Evolutionary conservation across 2,329 filamentous ascomycete species (phyloP).

Genomic region (Fusarium sp.): DNA sequence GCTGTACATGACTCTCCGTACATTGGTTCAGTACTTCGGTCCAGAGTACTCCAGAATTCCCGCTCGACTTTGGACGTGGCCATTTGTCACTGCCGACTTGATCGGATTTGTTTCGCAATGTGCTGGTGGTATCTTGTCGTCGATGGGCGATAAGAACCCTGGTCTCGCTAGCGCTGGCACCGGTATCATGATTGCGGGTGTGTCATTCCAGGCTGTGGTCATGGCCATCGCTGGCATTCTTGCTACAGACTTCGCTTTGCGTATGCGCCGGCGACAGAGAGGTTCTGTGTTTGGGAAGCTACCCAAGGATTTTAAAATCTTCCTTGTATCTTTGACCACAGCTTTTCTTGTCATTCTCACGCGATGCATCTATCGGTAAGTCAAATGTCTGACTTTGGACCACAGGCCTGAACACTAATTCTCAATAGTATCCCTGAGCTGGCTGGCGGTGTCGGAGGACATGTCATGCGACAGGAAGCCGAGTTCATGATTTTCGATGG

Average conservation of each 20-base stretch:
- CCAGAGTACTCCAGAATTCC: constrained; percentile 3
- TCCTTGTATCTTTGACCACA: not conserved
- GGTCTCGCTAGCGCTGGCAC: not conserved
- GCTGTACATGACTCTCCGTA: not conserved
- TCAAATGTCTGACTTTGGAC: fast-evolving
- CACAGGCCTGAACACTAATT: not conserved
- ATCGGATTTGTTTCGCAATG: constrained; percentile 3
- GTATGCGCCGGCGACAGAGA: not conserved
- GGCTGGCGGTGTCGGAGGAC: constrained; percentile 1
- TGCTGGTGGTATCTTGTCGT: not conserved
- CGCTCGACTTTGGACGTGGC: not conserved
- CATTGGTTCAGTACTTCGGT: constrained; percentile 4
- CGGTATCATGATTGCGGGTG: not conserved
- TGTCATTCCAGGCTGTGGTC: constrained; percentile 1
- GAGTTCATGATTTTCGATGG: constrained; percentile 12
- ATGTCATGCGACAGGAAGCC: constrained; percentile 7
- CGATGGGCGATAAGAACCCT: not conserved
- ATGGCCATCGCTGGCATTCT: constrained; percentile 5
- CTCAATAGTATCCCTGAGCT: not conserved
- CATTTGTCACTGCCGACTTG: constrained; percentile 8
- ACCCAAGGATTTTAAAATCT: not conserved
- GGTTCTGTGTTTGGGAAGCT: not conserved
- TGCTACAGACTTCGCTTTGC: not conserved
- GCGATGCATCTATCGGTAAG: constrained; percentile 6
- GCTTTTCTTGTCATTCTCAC: not conserved